These are phyloP conservation scores for Symbiodinium natans DNA, from an alignment of 73 alveolate species.

Conservation along the genomic window DNA sequence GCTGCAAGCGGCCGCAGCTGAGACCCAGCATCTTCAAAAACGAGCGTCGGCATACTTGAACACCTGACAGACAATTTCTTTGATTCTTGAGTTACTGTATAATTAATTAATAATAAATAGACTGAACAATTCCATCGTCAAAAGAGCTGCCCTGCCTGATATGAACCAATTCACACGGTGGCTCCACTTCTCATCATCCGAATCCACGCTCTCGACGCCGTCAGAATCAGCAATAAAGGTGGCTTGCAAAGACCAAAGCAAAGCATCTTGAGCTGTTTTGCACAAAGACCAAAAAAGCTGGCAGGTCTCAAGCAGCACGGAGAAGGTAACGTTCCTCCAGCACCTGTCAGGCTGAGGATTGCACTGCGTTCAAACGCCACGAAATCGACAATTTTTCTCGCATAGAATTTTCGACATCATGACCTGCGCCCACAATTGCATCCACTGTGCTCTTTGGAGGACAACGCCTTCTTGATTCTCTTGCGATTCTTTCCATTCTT, in stretches of 20 bases:
- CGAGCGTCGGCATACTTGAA: not conserved
- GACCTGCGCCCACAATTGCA: not conserved
- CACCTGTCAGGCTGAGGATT: not conserved
- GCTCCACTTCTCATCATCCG: not conserved
- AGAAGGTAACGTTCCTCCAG: not conserved
- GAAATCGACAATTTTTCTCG: too few species aligned
- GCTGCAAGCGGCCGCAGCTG: not conserved
- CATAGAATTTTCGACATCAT: too few species aligned
- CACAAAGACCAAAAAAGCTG: not conserved
- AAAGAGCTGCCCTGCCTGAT: too few species aligned
- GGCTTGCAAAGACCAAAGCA: not conserved
- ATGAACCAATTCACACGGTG: too few species aligned
- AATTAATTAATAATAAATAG: too few species aligned
- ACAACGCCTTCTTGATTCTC: not conserved
- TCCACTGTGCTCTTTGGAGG: not conserved
- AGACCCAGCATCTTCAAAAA: not conserved
- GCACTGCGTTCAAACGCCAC: not conserved
- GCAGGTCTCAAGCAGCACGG: not conserved
- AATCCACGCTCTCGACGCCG: not conserved
- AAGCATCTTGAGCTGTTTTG: slow-evolving; percentile 1
- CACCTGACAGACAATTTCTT: not conserved
- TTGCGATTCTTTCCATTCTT: not conserved
- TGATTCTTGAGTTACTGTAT: too few species aligned
- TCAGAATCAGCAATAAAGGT: not conserved
- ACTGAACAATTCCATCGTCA: too few species aligned